phyloP scores from a whole-genome alignment of 2,329 filamentous ascomycete genomes.

The Chaetomium strumarium region DNA sequence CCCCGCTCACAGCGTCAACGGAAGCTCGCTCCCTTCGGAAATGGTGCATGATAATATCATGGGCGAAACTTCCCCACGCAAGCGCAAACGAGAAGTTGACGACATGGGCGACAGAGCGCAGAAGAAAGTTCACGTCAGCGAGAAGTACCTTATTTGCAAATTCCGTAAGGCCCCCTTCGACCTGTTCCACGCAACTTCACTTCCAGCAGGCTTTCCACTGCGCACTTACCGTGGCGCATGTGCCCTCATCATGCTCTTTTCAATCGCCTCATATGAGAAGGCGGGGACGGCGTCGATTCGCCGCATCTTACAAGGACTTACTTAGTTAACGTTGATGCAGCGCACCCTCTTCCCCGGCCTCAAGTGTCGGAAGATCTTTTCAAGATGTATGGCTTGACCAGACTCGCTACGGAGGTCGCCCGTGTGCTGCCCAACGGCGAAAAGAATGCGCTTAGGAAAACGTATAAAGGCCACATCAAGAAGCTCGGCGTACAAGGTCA shows the following conservation, averaged over 20 bases:
- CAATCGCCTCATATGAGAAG: background rate
- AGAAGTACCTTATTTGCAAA: slow-evolving; percentile 62
- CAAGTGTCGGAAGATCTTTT: slow-evolving; percentile 52
- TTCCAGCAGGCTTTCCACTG: slow-evolving; percentile 16
- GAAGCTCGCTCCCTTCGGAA: slow-evolving; percentile 42
- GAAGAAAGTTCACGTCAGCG: slow-evolving; percentile 58
- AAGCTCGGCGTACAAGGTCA: slow-evolving; percentile 55
- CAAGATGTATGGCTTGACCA: slow-evolving; percentile 49
- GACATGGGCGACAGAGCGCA: slow-evolving; percentile 50
- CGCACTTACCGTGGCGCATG: slow-evolving; percentile 14
- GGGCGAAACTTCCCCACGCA: slow-evolving; percentile 50
- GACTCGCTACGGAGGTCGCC: slow-evolving; percentile 55
- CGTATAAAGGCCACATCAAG: slow-evolving; percentile 64
- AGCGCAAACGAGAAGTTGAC: slow-evolving; percentile 56
- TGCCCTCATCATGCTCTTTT: slow-evolving; percentile 5
- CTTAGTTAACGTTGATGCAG: slow-evolving; percentile 35
- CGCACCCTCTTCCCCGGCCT: slow-evolving; percentile 44
- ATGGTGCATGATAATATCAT: slow-evolving; percentile 38
- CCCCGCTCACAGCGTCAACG: slow-evolving; percentile 58
- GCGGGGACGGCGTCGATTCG: background rate
- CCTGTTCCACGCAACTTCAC: slow-evolving; percentile 16
- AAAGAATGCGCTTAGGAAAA: slow-evolving; percentile 62
- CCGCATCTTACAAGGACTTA: slow-evolving; percentile 17
- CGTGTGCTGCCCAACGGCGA: slow-evolving; percentile 59
- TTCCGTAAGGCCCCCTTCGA: slow-evolving; percentile 57